A percentile compares a stretch with the other conserved stretches of the same genome.
phyloP scores from a whole-genome alignment of 768 basidiomycete genomes.

The Tricholoma terreum region DNA sequence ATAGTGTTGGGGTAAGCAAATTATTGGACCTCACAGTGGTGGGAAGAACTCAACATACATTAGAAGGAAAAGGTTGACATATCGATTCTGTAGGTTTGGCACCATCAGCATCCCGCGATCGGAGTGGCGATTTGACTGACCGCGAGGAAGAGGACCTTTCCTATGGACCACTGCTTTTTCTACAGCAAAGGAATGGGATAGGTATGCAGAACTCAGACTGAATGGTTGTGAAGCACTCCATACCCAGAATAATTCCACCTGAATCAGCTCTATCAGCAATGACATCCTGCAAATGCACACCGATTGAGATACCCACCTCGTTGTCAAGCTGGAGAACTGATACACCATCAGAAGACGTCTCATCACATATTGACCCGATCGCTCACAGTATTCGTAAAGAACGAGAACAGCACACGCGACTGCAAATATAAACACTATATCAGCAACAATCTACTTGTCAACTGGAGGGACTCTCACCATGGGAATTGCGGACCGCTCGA shows the following conservation, averaged over 20 bases:
- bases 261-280: too few species aligned
- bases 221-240: neutral
- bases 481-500: too few species aligned
- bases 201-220: neutral
- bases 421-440: too few species aligned
- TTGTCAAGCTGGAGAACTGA: neutral
- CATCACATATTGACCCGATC: neutral
- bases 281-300: neutral
- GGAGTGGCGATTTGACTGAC: neutral
- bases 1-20: too few species aligned
- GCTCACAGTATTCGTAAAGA: too few species aligned
- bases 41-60: neutral
- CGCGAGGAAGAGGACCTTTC: neutral
- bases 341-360: neutral
- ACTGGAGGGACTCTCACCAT: too few species aligned
- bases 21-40: neutral
- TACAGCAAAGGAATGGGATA: neutral
- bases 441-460: too few species aligned
- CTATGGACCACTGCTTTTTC: neutral
- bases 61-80: neutral
- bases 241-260: neutral
- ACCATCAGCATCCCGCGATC: too few species aligned
- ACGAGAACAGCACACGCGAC: too few species aligned
- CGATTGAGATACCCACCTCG: neutral
- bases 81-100: neutral